Conservation (phyloP, 2,329 filamentous ascomycete genomes). For the Penicillium sclerotigenum region DNA sequence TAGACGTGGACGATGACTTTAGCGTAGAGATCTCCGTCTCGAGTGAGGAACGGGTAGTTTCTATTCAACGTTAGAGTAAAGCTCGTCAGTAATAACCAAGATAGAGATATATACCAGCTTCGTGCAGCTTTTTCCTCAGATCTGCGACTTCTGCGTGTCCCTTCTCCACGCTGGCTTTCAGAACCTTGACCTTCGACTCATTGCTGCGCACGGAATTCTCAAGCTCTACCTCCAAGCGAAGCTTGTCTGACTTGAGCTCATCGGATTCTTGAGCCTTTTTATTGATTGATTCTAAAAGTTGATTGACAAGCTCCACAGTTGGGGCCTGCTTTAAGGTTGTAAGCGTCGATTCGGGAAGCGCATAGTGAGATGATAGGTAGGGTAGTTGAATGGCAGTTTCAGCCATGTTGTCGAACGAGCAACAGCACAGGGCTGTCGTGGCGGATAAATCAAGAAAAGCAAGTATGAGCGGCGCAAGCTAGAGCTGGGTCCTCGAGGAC, state of each 20-base stretch:
- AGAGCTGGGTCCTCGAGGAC: constrained; percentile 7
- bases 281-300: constrained; percentile 70
- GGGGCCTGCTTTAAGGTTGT: constrained; percentile 55
- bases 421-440: constrained; percentile 17
- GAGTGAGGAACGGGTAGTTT: constrained; percentile 69
- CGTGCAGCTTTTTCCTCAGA: constrained; percentile 72
- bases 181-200: constrained; percentile 75
- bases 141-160: constrained; percentile 79
- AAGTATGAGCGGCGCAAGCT: constrained; percentile 9
- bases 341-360: constrained; percentile 55
- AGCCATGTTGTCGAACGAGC: constrained; percentile 48
- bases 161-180: constrained; percentile 79
- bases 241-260: constrained; percentile 78
- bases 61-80: constrained; percentile 47
- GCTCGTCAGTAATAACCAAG: neutral
- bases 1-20: constrained; percentile 67
- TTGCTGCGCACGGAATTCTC: constrained; percentile 83
- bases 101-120: constrained; percentile 62
- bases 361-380: constrained; percentile 58
- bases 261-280: constrained; percentile 80
- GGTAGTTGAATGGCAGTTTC: constrained; percentile 55
- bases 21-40: constrained; percentile 78
- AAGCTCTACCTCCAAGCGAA: constrained; percentile 85
- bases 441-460: constrained; percentile 1
- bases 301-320: constrained; percentile 73